Conservation (phyloP, 495 filamentous ascomycete species). For the Trichoderma asperelloides region DNA sequence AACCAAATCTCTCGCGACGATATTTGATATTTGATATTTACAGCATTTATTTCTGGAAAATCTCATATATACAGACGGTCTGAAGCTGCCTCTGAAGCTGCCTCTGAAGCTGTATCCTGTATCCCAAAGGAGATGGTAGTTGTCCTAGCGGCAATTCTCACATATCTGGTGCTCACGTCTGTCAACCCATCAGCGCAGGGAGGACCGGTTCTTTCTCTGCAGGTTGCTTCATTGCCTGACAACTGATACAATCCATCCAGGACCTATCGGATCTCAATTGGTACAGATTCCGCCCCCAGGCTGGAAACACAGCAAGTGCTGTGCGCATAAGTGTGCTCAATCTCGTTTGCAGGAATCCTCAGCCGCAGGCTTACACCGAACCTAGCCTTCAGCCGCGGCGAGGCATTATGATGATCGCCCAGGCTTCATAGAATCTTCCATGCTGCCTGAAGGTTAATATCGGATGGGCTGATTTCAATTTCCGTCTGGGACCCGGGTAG, state of each 20-base stretch:
- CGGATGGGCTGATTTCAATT: background rate
- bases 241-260: background rate
- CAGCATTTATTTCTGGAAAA: too few relatives aligned
- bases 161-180: too few relatives aligned
- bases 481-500: background rate
- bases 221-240: background rate
- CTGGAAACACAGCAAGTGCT: background rate
- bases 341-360: background rate
- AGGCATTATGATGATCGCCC: background rate
- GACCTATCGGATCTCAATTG: background rate
- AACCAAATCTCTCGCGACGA: background rate
- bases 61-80: too few relatives aligned
- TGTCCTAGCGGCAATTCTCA: too few relatives aligned
- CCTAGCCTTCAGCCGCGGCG: background rate
- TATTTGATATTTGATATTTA: too few relatives aligned
- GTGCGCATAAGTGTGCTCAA: background rate
- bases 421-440: background rate
- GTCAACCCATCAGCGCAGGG: too few relatives aligned
- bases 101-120: too few relatives aligned
- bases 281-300: background rate
- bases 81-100: too few relatives aligned
- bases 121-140: too few relatives aligned
- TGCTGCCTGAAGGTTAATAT: background rate
- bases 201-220: too few relatives aligned
- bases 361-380: background rate